Percentiles rank a stretch among this genome's conserved stretches.
These are phyloP conservation scores for Lecanicillium sp. DNA, from an alignment of 2,329 filamentous ascomycete species.

Conservation along the genomic window DNA sequence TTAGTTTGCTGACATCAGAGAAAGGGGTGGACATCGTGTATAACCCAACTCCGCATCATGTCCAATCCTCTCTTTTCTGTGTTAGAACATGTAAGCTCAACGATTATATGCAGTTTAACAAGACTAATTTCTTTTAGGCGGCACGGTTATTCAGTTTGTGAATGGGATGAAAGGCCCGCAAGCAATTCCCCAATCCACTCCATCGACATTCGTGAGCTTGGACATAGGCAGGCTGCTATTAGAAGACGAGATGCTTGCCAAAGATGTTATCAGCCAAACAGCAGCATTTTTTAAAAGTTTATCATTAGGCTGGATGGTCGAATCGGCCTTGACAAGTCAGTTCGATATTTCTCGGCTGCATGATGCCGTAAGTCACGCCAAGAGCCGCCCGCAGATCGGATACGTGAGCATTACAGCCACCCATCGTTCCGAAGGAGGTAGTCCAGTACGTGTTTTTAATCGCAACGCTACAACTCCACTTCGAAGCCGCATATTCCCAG, in stretches of 20 bases:
- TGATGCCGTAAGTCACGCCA: conserved; percentile 19
- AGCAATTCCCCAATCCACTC: conserved; percentile 8
- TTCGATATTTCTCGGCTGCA: conserved; percentile 16
- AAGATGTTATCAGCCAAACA: conserved; percentile 18
- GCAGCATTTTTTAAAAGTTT: conserved; percentile 6
- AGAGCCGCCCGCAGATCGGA: conserved; percentile 3
- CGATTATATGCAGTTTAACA: not conserved
- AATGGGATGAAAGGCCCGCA: conserved; percentile 12
- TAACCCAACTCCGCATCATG: conserved; percentile 32
- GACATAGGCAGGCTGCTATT: conserved; percentile 24
- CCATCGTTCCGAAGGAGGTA: not conserved
- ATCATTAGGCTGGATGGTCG: conserved; percentile 1
- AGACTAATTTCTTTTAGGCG: conserved; percentile 18
- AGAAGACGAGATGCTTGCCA: conserved; percentile 24
- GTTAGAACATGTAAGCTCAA: conserved; percentile 25
- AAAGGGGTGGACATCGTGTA: conserved; percentile 36
- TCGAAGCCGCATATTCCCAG: conserved; percentile 21
- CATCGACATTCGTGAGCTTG: conserved; percentile 22
- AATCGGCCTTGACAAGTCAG: not conserved
- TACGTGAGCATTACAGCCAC: conserved; percentile 6
- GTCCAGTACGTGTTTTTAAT: conserved; percentile 2
- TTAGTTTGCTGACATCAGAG: conserved; percentile 24
- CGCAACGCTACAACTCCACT: conserved; percentile 15
- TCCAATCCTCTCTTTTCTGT: conserved; percentile 24
- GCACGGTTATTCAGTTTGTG: conserved; percentile 24